These are phyloP conservation scores for Hibiscus syriacus DNA, from an alignment of 345 rosid species.

Conservation along the genomic window DNA sequence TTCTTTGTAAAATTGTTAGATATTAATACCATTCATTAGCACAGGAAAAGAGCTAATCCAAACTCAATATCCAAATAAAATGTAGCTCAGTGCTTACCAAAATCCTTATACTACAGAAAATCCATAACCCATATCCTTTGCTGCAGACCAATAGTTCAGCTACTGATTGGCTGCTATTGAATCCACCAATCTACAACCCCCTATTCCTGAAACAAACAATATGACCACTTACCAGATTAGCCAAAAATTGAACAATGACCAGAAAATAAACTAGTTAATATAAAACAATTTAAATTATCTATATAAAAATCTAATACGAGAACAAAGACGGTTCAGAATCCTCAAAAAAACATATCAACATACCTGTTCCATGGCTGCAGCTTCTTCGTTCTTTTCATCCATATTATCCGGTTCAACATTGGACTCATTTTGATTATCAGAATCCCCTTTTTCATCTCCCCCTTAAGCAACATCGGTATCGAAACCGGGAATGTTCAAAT, in stretches of 20 bases:
- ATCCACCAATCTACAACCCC: neutral
- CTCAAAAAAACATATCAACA: neutral
- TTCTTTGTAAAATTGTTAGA: too few species aligned
- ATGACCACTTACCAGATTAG: neutral
- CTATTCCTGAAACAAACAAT: neutral
- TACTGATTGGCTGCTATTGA: neutral
- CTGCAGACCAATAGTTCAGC: neutral
- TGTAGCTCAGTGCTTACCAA: neutral
- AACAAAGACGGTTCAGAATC: too few species aligned
- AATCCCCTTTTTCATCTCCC: conserved; percentile 37
- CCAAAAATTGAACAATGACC: neutral
- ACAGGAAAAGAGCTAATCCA: neutral
- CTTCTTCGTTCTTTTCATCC: conserved; percentile 38
- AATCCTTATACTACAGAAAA: neutral
- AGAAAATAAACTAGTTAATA: neutral
- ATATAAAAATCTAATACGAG: neutral
- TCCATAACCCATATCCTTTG: neutral
- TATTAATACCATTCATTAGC: neutral
- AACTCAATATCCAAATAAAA: neutral
- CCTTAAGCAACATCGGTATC: conserved; percentile 21
- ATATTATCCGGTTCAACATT: conserved; percentile 20
- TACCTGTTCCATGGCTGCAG: conserved; percentile 75
- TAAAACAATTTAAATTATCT: neutral
- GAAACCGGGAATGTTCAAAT: conserved; percentile 47
- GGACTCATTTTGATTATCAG: conserved; percentile 19